Conservation (phyloP, 2,329 filamentous ascomycete species). For the Penicillium sp. region DNA sequence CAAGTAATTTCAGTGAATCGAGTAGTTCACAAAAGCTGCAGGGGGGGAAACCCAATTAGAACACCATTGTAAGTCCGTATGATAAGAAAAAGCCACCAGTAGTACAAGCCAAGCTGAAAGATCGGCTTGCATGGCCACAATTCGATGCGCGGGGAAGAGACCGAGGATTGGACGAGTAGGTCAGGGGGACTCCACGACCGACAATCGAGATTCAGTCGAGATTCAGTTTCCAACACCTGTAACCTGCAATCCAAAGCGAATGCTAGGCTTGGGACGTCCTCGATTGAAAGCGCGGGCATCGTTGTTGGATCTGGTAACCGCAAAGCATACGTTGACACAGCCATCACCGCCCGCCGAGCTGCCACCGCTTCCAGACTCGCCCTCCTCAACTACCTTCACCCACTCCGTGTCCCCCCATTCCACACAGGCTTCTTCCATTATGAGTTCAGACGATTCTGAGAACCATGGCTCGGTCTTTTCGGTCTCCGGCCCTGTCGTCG, state of each 20-base stretch:
- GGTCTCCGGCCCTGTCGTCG: constrained; percentile 81
- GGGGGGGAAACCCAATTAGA: not conserved
- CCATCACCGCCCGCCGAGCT: constrained; percentile 43
- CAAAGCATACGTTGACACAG: constrained; percentile 18
- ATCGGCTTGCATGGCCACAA: constrained; percentile 16
- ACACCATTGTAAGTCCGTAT: not conserved
- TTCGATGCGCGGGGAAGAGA: constrained; percentile 14
- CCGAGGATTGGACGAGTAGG: constrained; percentile 24
- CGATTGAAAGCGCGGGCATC: constrained; percentile 61
- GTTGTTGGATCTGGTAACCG: constrained; percentile 59
- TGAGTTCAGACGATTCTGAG: constrained; percentile 52
- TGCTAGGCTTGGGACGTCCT: constrained; percentile 58
- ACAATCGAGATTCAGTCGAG: constrained; percentile 2
- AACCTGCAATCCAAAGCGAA: constrained; percentile 34
- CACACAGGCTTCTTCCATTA: constrained; percentile 36
- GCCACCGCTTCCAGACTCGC: constrained; percentile 48
- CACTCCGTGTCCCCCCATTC: constrained; percentile 28
- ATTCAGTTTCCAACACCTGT: constrained; percentile 7
- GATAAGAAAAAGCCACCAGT: not conserved
- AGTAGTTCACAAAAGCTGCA: not conserved
- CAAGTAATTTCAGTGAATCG: not conserved
- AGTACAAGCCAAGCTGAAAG: constrained; percentile 3
- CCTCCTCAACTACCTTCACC: constrained; percentile 40
- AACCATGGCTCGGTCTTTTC: constrained; percentile 68
- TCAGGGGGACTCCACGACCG: constrained; percentile 23